Evolutionary conservation across 768 basidiomycete genomes (phyloP).

Genomic region (Pulveroboletus sp.): DNA sequence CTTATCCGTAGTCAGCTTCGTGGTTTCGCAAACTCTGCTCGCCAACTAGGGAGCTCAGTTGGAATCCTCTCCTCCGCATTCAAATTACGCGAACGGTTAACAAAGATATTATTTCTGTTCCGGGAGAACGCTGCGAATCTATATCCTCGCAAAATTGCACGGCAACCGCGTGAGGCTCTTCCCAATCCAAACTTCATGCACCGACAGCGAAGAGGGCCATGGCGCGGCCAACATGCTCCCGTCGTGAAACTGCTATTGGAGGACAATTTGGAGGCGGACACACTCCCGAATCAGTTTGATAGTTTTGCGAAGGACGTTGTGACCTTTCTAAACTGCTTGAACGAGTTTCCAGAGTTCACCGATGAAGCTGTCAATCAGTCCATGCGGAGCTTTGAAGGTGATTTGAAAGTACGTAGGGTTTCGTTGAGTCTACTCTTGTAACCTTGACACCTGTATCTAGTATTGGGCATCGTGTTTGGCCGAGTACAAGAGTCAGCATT

Average conservation of each 20-base stretch:
- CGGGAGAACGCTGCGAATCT: slow-evolving; percentile 54
- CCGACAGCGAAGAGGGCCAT: slow-evolving; percentile 27
- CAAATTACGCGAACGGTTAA: slow-evolving; percentile 46
- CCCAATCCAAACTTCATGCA: slow-evolving; percentile 35
- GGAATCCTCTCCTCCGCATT: slow-evolving; percentile 53
- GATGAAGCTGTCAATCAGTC: slow-evolving; percentile 50
- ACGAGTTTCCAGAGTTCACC: slow-evolving; percentile 53
- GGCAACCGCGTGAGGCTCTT: slow-evolving; percentile 36
- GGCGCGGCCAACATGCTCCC: slow-evolving; percentile 34
- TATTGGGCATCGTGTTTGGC: slow-evolving; percentile 52
- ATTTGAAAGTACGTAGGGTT: slow-evolving; percentile 39
- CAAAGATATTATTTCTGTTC: slow-evolving; percentile 47
- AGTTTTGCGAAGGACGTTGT: slow-evolving; percentile 45
- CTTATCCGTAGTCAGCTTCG: slow-evolving; percentile 35
- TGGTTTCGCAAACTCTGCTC: slow-evolving; percentile 51
- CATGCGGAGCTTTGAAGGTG: slow-evolving; percentile 46
- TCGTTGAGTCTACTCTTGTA: neutral
- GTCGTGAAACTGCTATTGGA: slow-evolving; percentile 34
- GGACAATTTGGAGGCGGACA: slow-evolving; percentile 44
- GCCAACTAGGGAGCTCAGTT: slow-evolving; percentile 52
- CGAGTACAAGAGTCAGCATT: slow-evolving; percentile 40
- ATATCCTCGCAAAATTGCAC: slow-evolving; percentile 45
- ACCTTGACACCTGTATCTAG: slow-evolving; percentile 25
- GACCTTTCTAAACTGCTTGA: slow-evolving; percentile 49
- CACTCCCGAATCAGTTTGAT: slow-evolving; percentile 43